Conservation (phyloP, 2,329 filamentous ascomycete genomes). For the Colletotrichum phormii region DNA sequence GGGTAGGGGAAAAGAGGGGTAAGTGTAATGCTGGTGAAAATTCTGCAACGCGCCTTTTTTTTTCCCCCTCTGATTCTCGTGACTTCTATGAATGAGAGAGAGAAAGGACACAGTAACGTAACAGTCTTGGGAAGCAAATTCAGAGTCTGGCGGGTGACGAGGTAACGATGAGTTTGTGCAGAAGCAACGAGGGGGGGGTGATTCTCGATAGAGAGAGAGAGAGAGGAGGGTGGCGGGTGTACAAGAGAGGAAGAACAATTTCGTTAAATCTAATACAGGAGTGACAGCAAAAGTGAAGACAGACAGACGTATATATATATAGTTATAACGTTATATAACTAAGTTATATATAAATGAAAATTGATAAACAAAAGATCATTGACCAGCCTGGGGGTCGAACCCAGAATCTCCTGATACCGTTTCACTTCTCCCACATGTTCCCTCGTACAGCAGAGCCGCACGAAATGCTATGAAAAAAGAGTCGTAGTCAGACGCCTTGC, state of each 20-base stretch:
- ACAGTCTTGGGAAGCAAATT: constrained; percentile 1
- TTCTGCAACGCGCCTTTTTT: constrained; percentile 4
- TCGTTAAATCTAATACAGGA: no score
- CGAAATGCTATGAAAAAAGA: not conserved
- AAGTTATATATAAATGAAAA: no score
- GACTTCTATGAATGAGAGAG: not conserved
- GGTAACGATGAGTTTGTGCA: not conserved
- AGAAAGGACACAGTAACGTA: not conserved
- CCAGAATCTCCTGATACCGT: constrained; percentile 36
- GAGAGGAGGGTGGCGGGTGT: no score
- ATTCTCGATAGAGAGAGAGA: no score
- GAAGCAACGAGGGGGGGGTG: no score
- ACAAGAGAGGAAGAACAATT: no score
- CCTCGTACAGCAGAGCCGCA: not conserved
- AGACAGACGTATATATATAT: not conserved
- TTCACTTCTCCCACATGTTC: not conserved
- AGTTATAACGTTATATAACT: no score
- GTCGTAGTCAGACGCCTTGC: constrained; percentile 55
- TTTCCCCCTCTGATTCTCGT: not conserved
- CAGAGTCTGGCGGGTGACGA: constrained; percentile 1
- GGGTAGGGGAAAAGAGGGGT: not conserved
- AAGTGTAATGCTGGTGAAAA: not conserved
- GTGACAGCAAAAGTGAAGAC: not conserved
- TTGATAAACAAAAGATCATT: not conserved
- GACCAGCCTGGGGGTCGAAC: constrained; percentile 37